A percentile compares a stretch with the other conserved stretches of the same genome.
These are phyloP conservation scores for Ligustrum vulgare DNA, from an alignment of 257 asterid species.

Conservation along the genomic window DNA sequence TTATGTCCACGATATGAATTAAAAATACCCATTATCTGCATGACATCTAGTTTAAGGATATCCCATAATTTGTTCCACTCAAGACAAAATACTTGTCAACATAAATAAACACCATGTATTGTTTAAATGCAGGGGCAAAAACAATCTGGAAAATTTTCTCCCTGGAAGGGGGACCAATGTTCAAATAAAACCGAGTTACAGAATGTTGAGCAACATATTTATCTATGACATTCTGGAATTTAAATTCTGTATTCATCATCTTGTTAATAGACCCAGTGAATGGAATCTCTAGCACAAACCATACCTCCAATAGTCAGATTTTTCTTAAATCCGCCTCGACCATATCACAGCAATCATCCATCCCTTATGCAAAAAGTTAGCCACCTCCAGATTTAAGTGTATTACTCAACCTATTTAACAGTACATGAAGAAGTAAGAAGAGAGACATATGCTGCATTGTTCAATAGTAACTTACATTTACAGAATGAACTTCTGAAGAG, in stretches of 20 bases:
- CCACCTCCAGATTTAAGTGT: slow-evolving; percentile 79
- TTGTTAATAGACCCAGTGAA: slow-evolving; percentile 23
- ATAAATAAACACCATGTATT: background rate
- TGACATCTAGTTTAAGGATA: too few species aligned
- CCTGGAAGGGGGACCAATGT: too few species aligned
- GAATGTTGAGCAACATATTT: background rate
- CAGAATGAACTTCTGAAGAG: background rate
- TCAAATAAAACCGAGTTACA: background rate
- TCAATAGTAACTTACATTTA: background rate
- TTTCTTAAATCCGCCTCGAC: slow-evolving; percentile 20
- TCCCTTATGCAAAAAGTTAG: slow-evolving; percentile 36
- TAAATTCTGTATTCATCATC: slow-evolving; percentile 27
- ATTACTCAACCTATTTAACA: slow-evolving; percentile 69
- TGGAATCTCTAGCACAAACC: slow-evolving; percentile 26
- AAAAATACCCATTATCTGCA: too few species aligned
- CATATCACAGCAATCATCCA: slow-evolving; percentile 22
- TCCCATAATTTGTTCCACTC: too few species aligned
- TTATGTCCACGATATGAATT: too few species aligned
- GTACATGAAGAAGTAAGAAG: slow-evolving; percentile 10
- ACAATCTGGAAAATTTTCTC: background rate
- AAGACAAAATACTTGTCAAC: too few species aligned
- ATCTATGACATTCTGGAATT: background rate
- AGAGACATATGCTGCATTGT: background rate
- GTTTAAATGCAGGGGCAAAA: background rate
- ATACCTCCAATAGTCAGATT: slow-evolving; percentile 21